phyloP scores from a whole-genome alignment of 345 rosid genomes.

The Nephelium lappaceum region DNA sequence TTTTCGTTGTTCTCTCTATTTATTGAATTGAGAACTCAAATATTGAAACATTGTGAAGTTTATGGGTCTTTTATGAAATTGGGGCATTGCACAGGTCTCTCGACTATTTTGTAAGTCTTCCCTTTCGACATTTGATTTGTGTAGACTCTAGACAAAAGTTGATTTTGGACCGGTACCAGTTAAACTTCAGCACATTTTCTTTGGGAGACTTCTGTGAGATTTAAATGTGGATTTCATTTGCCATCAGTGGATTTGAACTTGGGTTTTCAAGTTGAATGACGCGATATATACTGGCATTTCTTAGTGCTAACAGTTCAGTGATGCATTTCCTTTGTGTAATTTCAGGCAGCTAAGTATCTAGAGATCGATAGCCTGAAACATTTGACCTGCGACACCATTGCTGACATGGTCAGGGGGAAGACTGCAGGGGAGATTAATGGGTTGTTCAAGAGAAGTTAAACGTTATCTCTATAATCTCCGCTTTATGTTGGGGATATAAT shows the following conservation, averaged over 20 bases:
- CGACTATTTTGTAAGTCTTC: background rate
- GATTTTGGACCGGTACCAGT: no score
- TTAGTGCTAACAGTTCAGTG: background rate
- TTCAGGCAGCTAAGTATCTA: constrained; percentile 67
- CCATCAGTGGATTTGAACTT: background rate
- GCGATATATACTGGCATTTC: background rate
- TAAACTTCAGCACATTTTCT: no score
- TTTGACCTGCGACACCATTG: constrained; percentile 61
- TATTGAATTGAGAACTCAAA: no score
- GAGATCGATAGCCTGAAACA: constrained; percentile 54
- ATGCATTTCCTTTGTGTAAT: background rate
- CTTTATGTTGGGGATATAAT: no score
- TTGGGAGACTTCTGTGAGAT: no score
- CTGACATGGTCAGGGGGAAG: constrained; percentile 73
- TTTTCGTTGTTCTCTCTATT: no score
- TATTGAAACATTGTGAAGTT: no score
- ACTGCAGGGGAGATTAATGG: constrained; percentile 61
- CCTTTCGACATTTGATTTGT: background rate
- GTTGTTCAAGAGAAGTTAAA: constrained; percentile 21
- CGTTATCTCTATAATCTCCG: no score
- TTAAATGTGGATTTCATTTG: no score
- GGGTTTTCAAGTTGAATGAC: background rate
- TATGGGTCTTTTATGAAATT: no score
- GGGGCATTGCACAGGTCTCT: no score
- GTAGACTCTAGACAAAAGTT: no score